Conservation (phyloP, 805 yeast species). For the Saturnispora diversa region DNA sequence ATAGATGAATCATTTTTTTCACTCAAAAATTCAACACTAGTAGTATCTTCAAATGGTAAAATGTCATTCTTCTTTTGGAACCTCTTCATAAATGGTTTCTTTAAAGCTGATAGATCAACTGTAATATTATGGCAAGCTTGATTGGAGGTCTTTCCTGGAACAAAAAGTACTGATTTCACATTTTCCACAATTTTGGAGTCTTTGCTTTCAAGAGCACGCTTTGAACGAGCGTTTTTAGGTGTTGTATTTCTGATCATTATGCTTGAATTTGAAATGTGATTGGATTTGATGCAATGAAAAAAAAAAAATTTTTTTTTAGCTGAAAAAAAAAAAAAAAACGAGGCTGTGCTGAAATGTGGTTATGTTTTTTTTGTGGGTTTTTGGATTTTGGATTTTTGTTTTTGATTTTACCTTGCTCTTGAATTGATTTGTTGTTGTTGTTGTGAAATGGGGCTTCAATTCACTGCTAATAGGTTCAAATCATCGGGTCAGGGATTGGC, state of each 20-base stretch:
- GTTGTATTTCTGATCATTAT: slow-evolving; percentile 48
- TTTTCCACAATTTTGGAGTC: slow-evolving; percentile 88
- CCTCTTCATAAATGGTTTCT: slow-evolving; percentile 84
- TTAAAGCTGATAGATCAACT: slow-evolving; percentile 81
- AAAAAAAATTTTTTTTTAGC: slow-evolving; percentile 1
- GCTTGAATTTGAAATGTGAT: too few species aligned
- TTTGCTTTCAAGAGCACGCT: slow-evolving; percentile 83
- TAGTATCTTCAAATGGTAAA: slow-evolving; percentile 86
- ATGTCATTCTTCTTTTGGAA: slow-evolving; percentile 84
- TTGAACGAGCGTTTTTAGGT: slow-evolving; percentile 92
- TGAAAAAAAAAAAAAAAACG: too few species aligned
- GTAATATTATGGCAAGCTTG: slow-evolving; percentile 78
- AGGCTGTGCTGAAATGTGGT: too few species aligned
- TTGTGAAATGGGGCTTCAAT: neutral
- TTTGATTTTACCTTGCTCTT: too few species aligned
- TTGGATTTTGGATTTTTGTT: neutral
- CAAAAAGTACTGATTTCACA: slow-evolving; percentile 79
- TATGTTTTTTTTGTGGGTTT: too few species aligned
- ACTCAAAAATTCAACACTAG: slow-evolving; percentile 80
- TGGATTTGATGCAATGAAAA: neutral
- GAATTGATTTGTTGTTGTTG: too few species aligned
- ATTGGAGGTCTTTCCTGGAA: slow-evolving; percentile 80
- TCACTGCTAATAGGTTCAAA: slow-evolving; percentile 10
- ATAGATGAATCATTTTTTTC: slow-evolving; percentile 91
- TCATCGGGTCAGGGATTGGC: too few species aligned